Evolutionary conservation across 106 monocot species (phyloP), one percentile per base, ranked within the genome.

Genomic region (Gastrodia elata): DNA sequence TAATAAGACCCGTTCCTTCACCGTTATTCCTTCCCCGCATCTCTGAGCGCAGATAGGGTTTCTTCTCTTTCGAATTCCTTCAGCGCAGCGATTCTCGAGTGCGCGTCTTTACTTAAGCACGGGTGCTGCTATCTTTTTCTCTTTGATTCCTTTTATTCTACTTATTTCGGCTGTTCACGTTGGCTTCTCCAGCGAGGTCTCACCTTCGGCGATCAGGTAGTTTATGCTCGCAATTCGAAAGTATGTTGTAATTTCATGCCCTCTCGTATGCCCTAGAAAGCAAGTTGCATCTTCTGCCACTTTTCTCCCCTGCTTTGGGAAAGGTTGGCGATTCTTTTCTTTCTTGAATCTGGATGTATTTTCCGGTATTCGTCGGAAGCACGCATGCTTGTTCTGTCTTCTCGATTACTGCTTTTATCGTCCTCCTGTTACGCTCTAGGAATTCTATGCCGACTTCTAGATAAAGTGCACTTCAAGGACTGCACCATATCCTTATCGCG

Each of bases 41-140:
- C 28, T 6, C 67, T n/a, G 36, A 38, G 67, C 20, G 22, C 67
- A 37, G 67, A 14, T 38, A 61, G 67, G 37, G 67, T 67, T 67
- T 35, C 67, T 67, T 18, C 37, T 6, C 20, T 38, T n/a, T 67
- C 67, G 37, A n/a, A 67, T n/a, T 38, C 38, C 37, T 67, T 37
- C 14, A 1, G 37, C n/a, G 5, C n/a, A n/a, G 22, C 18, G 6
- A 38, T 67, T 67, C 67, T 37, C 6, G 18, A 5, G 38, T 67
- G 67, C 37, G 37, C n/a, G 37, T 67, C 22, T 20, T 1, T 37
- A 4, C 27, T 26, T 5, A 22, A 58, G 27, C 7, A 16, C 7
- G 4, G 57, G 5, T 58, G 4, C 5, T 58, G n/a, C 28, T 14
- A 61, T 61, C 61, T 61, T 7, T 18, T 5, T 52, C 10, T 30